These are phyloP conservation scores for Ceratocystis albifundus DNA, from an alignment of 2,329 filamentous ascomycete species.

Conservation along the genomic window DNA sequence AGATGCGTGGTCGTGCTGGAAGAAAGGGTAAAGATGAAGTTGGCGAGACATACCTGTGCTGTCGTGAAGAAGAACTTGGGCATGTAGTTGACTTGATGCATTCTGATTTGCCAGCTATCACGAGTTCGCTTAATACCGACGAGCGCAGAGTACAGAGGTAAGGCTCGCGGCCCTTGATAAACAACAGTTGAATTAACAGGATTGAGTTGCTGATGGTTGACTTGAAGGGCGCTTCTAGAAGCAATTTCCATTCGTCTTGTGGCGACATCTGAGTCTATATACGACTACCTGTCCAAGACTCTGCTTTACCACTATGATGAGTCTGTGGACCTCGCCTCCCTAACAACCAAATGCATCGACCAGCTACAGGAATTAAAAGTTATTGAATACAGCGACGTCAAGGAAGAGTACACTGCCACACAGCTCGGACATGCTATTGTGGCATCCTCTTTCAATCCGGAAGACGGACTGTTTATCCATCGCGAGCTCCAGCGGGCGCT, in stretches of 20 bases:
- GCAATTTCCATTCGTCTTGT: slow-evolving; percentile 57
- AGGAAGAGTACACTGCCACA: slow-evolving; percentile 48
- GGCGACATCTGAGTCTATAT: slow-evolving; percentile 50
- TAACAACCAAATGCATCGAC: slow-evolving; percentile 47
- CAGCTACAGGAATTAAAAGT: slow-evolving; percentile 47
- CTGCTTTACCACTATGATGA: slow-evolving; percentile 50
- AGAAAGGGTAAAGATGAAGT: slow-evolving; percentile 67
- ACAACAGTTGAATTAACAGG: not conserved
- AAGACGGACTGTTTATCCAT: slow-evolving; percentile 63
- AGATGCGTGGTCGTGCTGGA: slow-evolving; percentile 69
- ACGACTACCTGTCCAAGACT: slow-evolving; percentile 58
- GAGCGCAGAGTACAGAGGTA: slow-evolving; percentile 57
- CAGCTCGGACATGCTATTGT: slow-evolving; percentile 59
- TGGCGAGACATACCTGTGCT: slow-evolving; percentile 68
- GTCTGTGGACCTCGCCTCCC: slow-evolving; percentile 37
- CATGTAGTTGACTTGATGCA: slow-evolving; percentile 59
- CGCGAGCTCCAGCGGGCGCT: slow-evolving; percentile 56
- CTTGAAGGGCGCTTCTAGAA: slow-evolving; percentile 54
- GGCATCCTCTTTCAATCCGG: slow-evolving; percentile 58
- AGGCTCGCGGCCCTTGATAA: not conserved
- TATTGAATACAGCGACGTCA: slow-evolving; percentile 33
- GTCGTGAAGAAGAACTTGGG: slow-evolving; percentile 55
- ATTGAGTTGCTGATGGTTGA: slow-evolving; percentile 10
- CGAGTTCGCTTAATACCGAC: slow-evolving; percentile 56
- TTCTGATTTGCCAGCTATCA: slow-evolving; percentile 57